Evolutionary conservation across 1,284 basidiomycete genomes (phyloP), one percentile per base, ranked within the genome.

Genomic region (Ustilago cynodontis): DNA sequence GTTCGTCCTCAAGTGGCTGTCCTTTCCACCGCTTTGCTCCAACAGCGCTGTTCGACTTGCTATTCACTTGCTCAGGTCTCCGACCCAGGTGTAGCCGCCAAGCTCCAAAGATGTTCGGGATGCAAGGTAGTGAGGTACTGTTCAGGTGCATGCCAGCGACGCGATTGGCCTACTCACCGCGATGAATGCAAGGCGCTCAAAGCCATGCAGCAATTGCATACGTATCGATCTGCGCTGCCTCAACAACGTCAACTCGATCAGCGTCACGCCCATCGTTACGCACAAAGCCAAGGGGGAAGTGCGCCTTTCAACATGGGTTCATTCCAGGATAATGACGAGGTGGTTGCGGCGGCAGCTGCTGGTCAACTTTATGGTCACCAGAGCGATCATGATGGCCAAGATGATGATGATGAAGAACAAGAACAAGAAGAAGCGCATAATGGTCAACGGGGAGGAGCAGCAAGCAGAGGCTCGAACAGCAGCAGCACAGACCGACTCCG

Each of bases 181-280:
- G 66, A 78, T 56, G 76, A 78, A 55, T 78, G 76, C 72, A 78
- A 78, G 49, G 71, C 71, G 31, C 65, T 78, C 22, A 62, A 65
- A 52, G 60, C 68, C 6, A 69, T 74, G 37, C 66, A 74, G 41
- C 63, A 69, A 59, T 59, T 74, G 1, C 62, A 72, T 49, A 67
- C 70, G 4, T 72, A 67, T 52, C 41, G 60, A 16, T 62, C 60
- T 3, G 60, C 65, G 4, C 43, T 72, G 52, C 61, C 56, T 29
- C 59, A 66, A 29, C 64, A 71, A 47, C 70, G 43, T 6, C 57
- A 59, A 16, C 39, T 72, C 1, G 61, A 72, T 43, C 60, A 67
- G 52, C 70, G 64, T 26, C 37, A 66, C 18, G 70, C 70, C n/a
- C 55, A 43, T 22, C 61, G 70, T 16, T 60, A 41, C 22, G 53